Conservation (phyloP, 2,329 filamentous ascomycete genomes). For the Biscogniauxia mediterranea region DNA sequence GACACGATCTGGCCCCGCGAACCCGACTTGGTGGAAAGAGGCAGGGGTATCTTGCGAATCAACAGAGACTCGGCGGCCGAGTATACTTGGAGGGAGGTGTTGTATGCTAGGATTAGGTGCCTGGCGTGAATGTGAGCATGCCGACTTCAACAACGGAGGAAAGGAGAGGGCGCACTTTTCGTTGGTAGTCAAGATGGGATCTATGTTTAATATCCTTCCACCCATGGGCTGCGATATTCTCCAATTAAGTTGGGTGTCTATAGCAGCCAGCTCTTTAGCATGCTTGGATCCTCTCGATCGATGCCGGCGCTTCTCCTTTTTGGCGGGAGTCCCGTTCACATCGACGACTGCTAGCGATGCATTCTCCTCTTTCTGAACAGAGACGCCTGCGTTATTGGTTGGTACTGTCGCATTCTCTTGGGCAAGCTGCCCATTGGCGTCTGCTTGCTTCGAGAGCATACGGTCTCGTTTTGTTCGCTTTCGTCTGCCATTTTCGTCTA, state of each 20-base stretch:
- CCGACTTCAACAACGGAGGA: background rate
- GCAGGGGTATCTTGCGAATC: slow-evolving; percentile 65
- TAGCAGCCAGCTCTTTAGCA: background rate
- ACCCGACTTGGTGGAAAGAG: slow-evolving; percentile 29
- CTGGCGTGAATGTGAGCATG: slow-evolving; percentile 43
- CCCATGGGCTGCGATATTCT: slow-evolving; percentile 63
- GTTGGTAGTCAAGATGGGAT: slow-evolving; percentile 60
- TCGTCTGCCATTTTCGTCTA: slow-evolving; percentile 40
- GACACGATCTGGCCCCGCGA: slow-evolving; percentile 39
- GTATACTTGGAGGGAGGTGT: slow-evolving; percentile 76
- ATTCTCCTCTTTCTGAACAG: slow-evolving; percentile 1
- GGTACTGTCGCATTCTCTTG: slow-evolving; percentile 7
- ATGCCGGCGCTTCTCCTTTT: slow-evolving; percentile 17
- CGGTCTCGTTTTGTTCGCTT: slow-evolving; percentile 41
- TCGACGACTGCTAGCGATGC: slow-evolving; percentile 6
- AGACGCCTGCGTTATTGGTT: slow-evolving; percentile 12
- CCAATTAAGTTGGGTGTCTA: slow-evolving; percentile 41
- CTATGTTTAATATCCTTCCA: slow-evolving; percentile 62
- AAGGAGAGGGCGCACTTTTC: slow-evolving; percentile 50
- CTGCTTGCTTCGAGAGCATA: slow-evolving; percentile 13
- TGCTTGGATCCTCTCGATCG: slow-evolving; percentile 6
- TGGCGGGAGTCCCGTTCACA: slow-evolving; percentile 3
- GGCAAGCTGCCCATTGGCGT: slow-evolving; percentile 8
- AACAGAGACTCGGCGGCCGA: slow-evolving; percentile 78
- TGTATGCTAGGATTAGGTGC: slow-evolving; percentile 72